Conservation (phyloP, 495 filamentous ascomycete genomes). For the Hyaloscypha bicolor region DNA sequence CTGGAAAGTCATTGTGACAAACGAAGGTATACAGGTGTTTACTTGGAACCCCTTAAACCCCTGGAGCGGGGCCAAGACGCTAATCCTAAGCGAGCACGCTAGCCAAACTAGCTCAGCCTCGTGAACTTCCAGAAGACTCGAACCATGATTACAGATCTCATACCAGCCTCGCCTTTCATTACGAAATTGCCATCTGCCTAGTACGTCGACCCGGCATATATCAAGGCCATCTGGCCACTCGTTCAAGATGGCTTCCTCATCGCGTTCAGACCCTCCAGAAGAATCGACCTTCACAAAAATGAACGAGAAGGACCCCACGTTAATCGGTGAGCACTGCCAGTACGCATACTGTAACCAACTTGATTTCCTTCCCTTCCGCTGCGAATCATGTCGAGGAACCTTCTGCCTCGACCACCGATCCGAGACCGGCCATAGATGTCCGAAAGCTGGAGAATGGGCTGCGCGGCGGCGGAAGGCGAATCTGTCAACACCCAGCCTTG, state of each 20-base stretch:
- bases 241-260: constrained; percentile 44
- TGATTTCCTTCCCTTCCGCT: constrained; percentile 95
- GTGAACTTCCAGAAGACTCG: constrained; percentile 14
- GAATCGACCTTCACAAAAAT: constrained; percentile 48
- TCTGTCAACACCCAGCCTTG: constrained; percentile 43
- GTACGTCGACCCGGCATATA: background rate
- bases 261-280: constrained; percentile 34
- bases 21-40: no score
- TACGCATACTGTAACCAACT: constrained; percentile 88
- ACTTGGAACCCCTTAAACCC: background rate
- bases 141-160: background rate
- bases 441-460: constrained; percentile 86
- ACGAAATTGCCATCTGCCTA: constrained; percentile 21
- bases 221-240: background rate
- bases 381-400: constrained; percentile 81
- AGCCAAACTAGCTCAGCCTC: background rate
- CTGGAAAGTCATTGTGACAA: no score
- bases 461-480: constrained; percentile 62
- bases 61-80: background rate
- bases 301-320: constrained; percentile 64
- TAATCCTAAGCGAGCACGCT: background rate
- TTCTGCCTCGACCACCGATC: constrained; percentile 96
- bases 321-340: constrained; percentile 91
- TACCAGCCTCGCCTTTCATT: constrained; percentile 10
- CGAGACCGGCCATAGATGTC: constrained; percentile 80